Evolutionary conservation across 1,284 basidiomycete species (phyloP), one percentile per base, ranked within the genome.

Genomic region (Baeospora myosura): DNA sequence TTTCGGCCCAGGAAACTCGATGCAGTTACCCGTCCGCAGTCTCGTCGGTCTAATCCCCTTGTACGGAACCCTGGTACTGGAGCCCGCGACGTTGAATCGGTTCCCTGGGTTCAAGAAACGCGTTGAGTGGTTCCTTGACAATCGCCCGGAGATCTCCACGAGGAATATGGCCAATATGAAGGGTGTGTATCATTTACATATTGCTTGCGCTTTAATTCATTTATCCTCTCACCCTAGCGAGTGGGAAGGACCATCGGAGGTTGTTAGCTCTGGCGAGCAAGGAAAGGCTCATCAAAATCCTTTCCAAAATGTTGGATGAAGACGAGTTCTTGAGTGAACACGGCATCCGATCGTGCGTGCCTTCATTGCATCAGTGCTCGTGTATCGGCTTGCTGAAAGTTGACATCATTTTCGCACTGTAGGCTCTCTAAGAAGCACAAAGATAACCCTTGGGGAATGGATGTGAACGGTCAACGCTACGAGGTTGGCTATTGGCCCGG

Each of bases 71-170:
- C 70, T 97, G 30, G 93, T 95, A 1, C 73, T 98, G 29, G 95
- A 98, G 61, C 94, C 95, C 1, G 68, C 79, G 6, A 79, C 84
- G 11, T 76, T 98, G 54, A 92, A 91, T 58, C 78, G 86, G 24
- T 88, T 98, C 71, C 93, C 93, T 8, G 92, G 93, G 4, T 98
- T 98, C 74, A 97, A 90, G 70, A 97, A 97, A 66, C 80, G 95
- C 35, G 81, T 98, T 78, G 89, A 98, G 53, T 98, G 95, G 95
- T 98, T 98, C 68, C 79, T 98, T 44, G 82, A 96, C 56, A 91
- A 98, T 63, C 69, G 94, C 20, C 81, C 87, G 1, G 89, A 86
- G 50, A 78, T 97, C 40, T 84, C 90, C 4, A 74, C 74, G 42
- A 75, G 95, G 48, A 98, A 96, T 62, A 92, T 98, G 72, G 94